These are phyloP conservation scores for Euphorbia schlechtendalii DNA, from an alignment of 441 rosid species.

Conservation along the genomic window DNA sequence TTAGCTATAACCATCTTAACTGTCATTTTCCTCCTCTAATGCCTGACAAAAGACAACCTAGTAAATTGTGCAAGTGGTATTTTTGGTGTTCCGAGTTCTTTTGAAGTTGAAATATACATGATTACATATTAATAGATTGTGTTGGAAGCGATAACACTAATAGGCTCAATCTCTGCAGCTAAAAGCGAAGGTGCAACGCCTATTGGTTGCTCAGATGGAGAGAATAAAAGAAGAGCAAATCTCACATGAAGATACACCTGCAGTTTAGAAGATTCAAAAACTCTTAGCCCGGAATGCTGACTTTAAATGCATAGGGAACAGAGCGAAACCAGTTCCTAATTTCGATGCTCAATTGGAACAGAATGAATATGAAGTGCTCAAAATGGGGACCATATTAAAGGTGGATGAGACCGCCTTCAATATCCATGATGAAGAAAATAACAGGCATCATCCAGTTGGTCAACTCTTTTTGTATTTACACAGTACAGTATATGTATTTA, in stretches of 20 bases:
- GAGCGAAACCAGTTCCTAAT: background rate
- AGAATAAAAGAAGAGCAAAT: conserved; percentile 37
- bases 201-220: conserved; percentile 55
- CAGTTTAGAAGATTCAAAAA: too few relatives aligned
- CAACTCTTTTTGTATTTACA: too few relatives aligned
- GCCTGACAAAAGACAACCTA: background rate
- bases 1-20: too few relatives aligned
- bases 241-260: background rate
- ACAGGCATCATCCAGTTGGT: too few relatives aligned
- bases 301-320: background rate
- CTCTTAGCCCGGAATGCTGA: too few relatives aligned
- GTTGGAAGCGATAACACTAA: background rate
- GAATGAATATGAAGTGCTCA: background rate
- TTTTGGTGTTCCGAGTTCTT: background rate
- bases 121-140: background rate
- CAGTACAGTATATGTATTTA: too few relatives aligned
- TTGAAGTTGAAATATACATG: background rate
- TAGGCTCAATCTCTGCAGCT: conserved; percentile 43
- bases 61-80: background rate
- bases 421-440: background rate
- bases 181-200: conserved; percentile 46
- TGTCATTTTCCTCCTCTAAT: too few relatives aligned
- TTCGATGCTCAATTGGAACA: background rate
- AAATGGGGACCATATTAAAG: background rate
- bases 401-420: background rate